phyloP scores from a whole-genome alignment of 2,329 filamentous ascomycete genomes.

The Colletotrichum musicola region DNA sequence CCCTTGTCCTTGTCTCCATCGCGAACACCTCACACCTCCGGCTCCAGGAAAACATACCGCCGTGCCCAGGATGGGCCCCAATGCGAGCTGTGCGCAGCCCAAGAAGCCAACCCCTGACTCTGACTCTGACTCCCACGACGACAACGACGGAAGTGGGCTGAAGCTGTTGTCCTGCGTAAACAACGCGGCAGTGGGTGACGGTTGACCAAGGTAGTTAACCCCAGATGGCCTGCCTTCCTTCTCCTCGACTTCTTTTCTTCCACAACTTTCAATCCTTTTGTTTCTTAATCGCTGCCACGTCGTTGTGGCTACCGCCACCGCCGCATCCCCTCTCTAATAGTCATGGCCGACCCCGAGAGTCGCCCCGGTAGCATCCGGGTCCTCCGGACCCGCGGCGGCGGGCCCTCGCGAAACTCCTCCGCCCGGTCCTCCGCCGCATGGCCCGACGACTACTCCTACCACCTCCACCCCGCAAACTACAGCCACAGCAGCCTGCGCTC shows the following conservation, averaged over 20 bases:
- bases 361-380: conserved; percentile 47
- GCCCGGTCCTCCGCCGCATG: conserved; percentile 43
- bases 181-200: neutral
- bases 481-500: conserved; percentile 47
- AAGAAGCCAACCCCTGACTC: conserved; percentile 4
- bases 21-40: conserved; percentile 7
- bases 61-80: conserved; percentile 19
- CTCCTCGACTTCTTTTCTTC: neutral
- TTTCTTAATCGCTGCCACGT: conserved; percentile 5
- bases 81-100: conserved; percentile 27
- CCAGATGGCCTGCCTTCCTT: neutral
- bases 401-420: conserved; percentile 43
- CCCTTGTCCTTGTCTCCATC: conserved; percentile 14
- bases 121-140: conserved; percentile 16
- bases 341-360: conserved; percentile 45
- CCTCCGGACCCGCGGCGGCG: conserved; percentile 41
- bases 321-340: neutral
- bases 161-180: conserved; percentile 16
- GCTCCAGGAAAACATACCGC: conserved; percentile 14
- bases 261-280: neutral
- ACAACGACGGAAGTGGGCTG: conserved; percentile 1
- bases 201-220: conserved; percentile 26
- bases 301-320: neutral
- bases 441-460: conserved; percentile 36
- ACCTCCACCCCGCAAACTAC: conserved; percentile 30